Base-by-base conservation (phyloP, 108 stramenopile genomes). In the Nitzschia sp. region DNA sequence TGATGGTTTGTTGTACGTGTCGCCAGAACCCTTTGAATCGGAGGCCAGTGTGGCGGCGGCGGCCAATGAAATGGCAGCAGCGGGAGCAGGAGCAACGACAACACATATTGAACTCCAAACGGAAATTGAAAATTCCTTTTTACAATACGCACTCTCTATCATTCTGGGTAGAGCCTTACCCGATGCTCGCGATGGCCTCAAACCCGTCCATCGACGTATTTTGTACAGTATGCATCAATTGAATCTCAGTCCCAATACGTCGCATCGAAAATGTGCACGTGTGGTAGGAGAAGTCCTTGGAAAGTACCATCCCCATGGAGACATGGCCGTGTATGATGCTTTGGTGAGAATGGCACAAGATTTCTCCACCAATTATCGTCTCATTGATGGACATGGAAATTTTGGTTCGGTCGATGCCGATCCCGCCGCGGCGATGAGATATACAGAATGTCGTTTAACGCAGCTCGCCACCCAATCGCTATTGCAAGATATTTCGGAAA, bases 341-440 rank as follows among this genome's bases (percentile, higher is more conserved):
- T 73, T 98, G 17, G 97, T 98, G 15, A 76, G 97, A 30, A 88
- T 98, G 87, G 96, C 97, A 25, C 97, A 98, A 69, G 75, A 82
- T 38, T 98, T 97, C 64, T 84, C 91, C 4, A 94, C 96, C 67
- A 75, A 81, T 26, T 69, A 77, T 65, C 93, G 87, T 26, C 78
- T 98, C 21, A 87, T 98, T 55, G 92, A 94, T 69, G 97, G 97
- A 0, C 96, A 97, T 75, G 97, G 97, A 13, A 98, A 98, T 68
- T 98, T 98, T 77, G 97, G 97, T 1, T 81, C 79, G 41, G 84
- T 98, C 45, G 97, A 98, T 79, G 88, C 85, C 61, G 97, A 98
- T 85, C 97, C 97, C 17, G 88, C 97, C 13, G 97, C 97, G 0
- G 97, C 97, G 15, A 98, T 98, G 97, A 81, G 97, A 22, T 98